Percentiles rank a stretch among this genome's conserved stretches.
These are phyloP conservation scores for Mycena citricolor DNA, from an alignment of 1,284 basidiomycete species.

Conservation along the genomic window DNA sequence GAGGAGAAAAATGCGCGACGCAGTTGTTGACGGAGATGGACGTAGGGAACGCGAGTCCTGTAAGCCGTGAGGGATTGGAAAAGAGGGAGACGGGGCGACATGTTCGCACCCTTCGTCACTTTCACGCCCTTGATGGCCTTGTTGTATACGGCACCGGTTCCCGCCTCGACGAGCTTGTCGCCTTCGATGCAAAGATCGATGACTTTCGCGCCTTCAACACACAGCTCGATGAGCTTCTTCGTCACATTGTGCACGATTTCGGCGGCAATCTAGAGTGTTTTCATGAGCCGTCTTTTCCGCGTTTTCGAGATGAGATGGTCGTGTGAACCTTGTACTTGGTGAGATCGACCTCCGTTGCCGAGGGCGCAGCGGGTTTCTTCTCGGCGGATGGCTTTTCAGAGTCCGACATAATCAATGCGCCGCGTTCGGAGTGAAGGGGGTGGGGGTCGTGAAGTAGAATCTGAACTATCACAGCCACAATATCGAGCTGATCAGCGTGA, in stretches of 20 bases:
- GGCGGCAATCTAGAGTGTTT: constrained; percentile 67
- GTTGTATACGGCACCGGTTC: constrained; percentile 86
- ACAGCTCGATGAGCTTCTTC: constrained; percentile 79
- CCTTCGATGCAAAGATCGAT: constrained; percentile 91
- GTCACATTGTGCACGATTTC: constrained; percentile 87
- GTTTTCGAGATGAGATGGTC: constrained; percentile 13
- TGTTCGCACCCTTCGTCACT: constrained; percentile 75
- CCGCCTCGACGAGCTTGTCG: constrained; percentile 88
- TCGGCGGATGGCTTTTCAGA: constrained; percentile 43
- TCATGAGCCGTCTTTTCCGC: constrained; percentile 24
- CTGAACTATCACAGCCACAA: too few species aligned
- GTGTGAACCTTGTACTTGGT: constrained; percentile 77
- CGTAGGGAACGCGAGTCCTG: constrained; percentile 94
- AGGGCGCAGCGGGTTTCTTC: constrained; percentile 44
- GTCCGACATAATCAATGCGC: constrained; percentile 72
- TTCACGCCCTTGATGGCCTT: constrained; percentile 86
- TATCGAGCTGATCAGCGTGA: too few species aligned
- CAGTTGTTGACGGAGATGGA: constrained; percentile 90
- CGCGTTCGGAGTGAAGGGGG: too few species aligned
- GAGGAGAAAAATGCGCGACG: constrained; percentile 80
- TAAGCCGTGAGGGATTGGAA: constrained; percentile 6
- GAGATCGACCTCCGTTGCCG: constrained; percentile 69
- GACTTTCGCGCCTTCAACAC: constrained; percentile 82
- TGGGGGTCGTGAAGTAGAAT: too few species aligned
- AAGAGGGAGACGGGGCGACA: constrained; percentile 8